Evolutionary conservation across 2,329 filamentous ascomycete genomes (phyloP), one percentile per base, ranked within the genome.

Genomic region (Geosmithia flava): DNA sequence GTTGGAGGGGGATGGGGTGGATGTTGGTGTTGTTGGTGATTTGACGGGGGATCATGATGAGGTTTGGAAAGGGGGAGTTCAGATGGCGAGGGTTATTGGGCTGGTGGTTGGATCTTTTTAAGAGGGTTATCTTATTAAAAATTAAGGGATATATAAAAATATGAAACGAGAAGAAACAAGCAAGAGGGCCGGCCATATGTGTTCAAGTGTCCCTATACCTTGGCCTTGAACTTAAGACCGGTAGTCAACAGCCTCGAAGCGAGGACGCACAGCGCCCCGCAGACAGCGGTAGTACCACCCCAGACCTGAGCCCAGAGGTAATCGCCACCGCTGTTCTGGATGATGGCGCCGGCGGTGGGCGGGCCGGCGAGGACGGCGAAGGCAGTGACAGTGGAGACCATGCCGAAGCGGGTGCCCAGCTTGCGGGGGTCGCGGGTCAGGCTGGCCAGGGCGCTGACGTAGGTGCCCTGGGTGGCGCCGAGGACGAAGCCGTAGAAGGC

Each of bases 31-130:
- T 33, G 46, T 62, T 33, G 67, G 60, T 52, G 70, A 77, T 54
- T 58, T 81, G 47, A 62, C 59, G 8, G 83, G 78, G 4, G 68
- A 68, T 39, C 84, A 88, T 61, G 76, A 86, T 61, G 72, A 75
- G 53, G 67, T 83, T 2, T 85, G 81, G 78, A 58, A 74, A 58
- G 70, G 76, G 50, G 82, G 82, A 16, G 59, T 59, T 33, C 74
- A 80, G 54, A 60, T 85, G 45, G 78, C 74, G 4, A 27, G 23
- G 8, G 8, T 27, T 27, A 27, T 27, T 27, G 63, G 64, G 47
- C 61, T 76, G 17, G 59, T 76, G 42, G 55, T 55, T 4, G 23
- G 8, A 8, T 27, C 23, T 27, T 27, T 27, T 5, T 27, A 27
- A 8, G 23, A n/a, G n/a, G n/a, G n/a, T n/a, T n/a, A n/a, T n/a